phyloP scores from a whole-genome alignment of 768 basidiomycete species.

The Lactarius trivialis region DNA sequence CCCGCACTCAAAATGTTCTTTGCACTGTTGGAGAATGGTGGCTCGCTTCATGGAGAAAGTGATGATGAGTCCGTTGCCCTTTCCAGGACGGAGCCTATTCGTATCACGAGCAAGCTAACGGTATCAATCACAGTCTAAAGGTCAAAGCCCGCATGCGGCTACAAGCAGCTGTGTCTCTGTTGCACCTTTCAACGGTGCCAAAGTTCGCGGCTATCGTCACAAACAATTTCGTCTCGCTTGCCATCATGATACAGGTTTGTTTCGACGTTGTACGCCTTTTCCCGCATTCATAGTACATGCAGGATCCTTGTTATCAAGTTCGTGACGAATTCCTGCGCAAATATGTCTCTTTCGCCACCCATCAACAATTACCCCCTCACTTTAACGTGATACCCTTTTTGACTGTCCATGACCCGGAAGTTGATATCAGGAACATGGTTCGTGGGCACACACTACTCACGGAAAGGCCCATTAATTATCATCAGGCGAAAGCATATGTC shows the following conservation, averaged over 20 bases:
- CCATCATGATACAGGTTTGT: conserved; percentile 70
- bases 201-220: conserved; percentile 51
- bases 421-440: conserved; percentile 66
- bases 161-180: conserved; percentile 71
- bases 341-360: conserved; percentile 54
- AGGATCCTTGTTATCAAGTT: conserved; percentile 89
- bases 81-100: background rate
- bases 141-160: conserved; percentile 75
- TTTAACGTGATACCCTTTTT: conserved; percentile 86
- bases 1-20: conserved; percentile 75
- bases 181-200: conserved; percentile 65
- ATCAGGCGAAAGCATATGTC: conserved; percentile 14
- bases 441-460: conserved; percentile 21
- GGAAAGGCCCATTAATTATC: background rate
- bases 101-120: conserved; percentile 18
- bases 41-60: conserved; percentile 53
- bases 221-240: conserved; percentile 59
- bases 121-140: conserved; percentile 38
- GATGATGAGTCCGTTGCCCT: conserved; percentile 41
- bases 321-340: conserved; percentile 74
- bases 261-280: background rate
- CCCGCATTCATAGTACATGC: conserved; percentile 2
- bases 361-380: conserved; percentile 56
- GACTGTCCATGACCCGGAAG: conserved; percentile 86
- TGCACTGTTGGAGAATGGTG: conserved; percentile 61